Percentiles rank a stretch among this genome's conserved stretches.
phyloP scores from a whole-genome alignment of 306 rosid species.

The Ammopiptanthus mongolicus region DNA sequence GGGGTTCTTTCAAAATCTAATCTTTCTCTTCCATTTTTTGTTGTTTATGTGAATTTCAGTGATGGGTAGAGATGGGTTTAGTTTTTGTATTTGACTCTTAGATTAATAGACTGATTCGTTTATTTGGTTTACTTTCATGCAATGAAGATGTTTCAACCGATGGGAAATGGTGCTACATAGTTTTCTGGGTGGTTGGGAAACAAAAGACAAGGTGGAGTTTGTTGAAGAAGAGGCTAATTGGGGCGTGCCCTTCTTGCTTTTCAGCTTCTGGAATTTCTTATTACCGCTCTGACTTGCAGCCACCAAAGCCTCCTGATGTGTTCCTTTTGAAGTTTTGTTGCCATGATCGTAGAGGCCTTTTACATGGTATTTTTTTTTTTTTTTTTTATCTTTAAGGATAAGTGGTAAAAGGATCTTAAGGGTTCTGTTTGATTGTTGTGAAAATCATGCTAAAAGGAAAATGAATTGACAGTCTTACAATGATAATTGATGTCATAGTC shows the following conservation, averaged over 20 bases:
- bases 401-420: background rate
- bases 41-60: background rate
- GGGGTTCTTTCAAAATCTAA: background rate
- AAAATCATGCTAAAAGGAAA: background rate
- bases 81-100: background rate
- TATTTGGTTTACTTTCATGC: background rate
- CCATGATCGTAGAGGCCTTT: constrained; percentile 79
- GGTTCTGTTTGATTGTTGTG: background rate
- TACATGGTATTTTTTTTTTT: constrained; percentile 81
- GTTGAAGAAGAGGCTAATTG: constrained; percentile 73
- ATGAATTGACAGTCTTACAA: background rate
- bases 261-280: constrained; percentile 76
- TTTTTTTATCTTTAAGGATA: background rate
- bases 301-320: constrained; percentile 63
- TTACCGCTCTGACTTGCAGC: constrained; percentile 50
- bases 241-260: constrained; percentile 77
- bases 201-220: constrained; percentile 72
- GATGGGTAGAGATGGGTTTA: background rate
- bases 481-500: background rate
- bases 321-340: constrained; percentile 73
- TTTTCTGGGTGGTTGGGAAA: constrained; percentile 81
- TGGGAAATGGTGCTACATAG: constrained; percentile 96
- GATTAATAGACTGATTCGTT: constrained; percentile 7
- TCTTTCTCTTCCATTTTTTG: constrained; percentile 15
- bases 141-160: constrained; percentile 86